These are phyloP conservation scores for Dryadomyces quercus-mongolicae DNA, from an alignment of 2,329 filamentous ascomycete genomes.

Conservation along the genomic window DNA sequence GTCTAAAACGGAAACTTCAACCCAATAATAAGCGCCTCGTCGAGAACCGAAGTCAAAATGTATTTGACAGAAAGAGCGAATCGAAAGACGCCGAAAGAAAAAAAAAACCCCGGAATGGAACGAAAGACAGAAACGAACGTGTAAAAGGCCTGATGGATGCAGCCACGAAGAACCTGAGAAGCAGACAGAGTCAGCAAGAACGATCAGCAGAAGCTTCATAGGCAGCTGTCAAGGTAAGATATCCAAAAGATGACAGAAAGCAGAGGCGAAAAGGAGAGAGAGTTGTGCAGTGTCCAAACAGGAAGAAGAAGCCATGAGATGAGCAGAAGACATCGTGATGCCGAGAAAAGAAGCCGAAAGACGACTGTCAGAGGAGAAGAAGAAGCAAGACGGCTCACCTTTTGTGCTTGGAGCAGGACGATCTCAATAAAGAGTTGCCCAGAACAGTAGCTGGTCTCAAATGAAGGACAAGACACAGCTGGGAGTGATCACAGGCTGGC, in stretches of 20 bases:
- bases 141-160: background rate
- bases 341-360: background rate
- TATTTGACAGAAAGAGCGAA: slow-evolving; percentile 1
- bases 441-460: background rate
- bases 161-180: background rate
- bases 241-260: background rate
- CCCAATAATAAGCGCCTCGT: background rate
- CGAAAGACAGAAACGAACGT: background rate
- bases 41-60: background rate
- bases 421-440: slow-evolving; percentile 8
- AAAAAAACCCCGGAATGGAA: background rate
- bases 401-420: background rate
- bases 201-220: background rate
- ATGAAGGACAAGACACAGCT: background rate
- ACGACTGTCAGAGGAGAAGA: background rate
- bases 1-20: background rate
- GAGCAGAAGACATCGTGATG: background rate
- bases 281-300: no score
- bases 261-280: background rate
- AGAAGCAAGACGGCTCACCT: background rate
- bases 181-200: background rate
- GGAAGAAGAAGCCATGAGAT: background rate
- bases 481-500: background rate
- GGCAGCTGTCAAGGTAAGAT: background rate
- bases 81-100: background rate